Percentiles rank a stretch among this genome's conserved stretches.
Conservation (phyloP, 2,329 filamentous ascomycete genomes). For the Fusarium subtropicale region DNA sequence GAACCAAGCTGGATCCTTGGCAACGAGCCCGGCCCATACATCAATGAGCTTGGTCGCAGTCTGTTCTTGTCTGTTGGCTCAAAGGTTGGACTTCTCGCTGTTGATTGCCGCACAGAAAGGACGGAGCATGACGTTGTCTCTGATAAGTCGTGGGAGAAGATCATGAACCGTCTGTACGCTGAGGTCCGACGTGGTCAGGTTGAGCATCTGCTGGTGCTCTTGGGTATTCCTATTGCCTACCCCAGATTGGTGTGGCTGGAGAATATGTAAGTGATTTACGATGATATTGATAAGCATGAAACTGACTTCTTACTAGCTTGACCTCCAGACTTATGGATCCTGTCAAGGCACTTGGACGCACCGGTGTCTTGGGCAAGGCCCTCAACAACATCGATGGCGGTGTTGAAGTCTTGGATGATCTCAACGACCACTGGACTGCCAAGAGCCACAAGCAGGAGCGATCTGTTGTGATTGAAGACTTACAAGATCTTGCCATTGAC, state of each 20-base stretch:
- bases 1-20: slow-evolving; percentile 96
- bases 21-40: slow-evolving; percentile 84
- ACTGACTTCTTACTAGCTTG: slow-evolving; percentile 64
- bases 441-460: slow-evolving; percentile 94
- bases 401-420: slow-evolving; percentile 89
- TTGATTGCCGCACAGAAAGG: slow-evolving; percentile 92
- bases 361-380: slow-evolving; percentile 81
- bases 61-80: slow-evolving; percentile 86
- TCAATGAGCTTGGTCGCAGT: slow-evolving; percentile 85
- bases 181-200: slow-evolving; percentile 87
- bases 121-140: slow-evolving; percentile 84
- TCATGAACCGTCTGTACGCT: slow-evolving; percentile 85
- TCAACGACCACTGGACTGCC: slow-evolving; percentile 98
- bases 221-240: slow-evolving; percentile 87
- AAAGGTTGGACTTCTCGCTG: slow-evolving; percentile 82
- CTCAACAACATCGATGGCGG: slow-evolving; percentile 92
- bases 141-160: slow-evolving; percentile 83
- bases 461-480: slow-evolving; percentile 85
- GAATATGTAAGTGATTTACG: slow-evolving; percentile 67
- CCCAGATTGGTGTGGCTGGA: slow-evolving; percentile 78
- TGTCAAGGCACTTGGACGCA: slow-evolving; percentile 86
- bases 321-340: slow-evolving; percentile 89
- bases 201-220: slow-evolving; percentile 87
- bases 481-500: slow-evolving; percentile 92
- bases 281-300: not conserved